Conservation (phyloP, 805 yeast species). For the Zygosaccharomyces gambellarensis region DNA sequence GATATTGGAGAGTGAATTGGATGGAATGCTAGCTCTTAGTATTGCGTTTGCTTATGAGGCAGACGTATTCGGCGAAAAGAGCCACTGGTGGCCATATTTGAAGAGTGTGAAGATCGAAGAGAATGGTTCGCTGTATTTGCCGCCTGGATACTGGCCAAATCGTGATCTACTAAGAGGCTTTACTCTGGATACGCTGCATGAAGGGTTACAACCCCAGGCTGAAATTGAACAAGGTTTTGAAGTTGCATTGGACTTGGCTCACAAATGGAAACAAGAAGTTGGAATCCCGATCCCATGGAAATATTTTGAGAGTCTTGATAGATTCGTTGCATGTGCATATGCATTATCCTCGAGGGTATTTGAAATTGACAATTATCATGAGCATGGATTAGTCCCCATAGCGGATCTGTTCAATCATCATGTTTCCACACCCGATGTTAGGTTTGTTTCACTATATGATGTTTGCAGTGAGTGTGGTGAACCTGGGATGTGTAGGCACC, state of each 20-base stretch:
- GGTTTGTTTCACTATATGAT: slow-evolving; percentile 54
- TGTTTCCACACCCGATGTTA: slow-evolving; percentile 52
- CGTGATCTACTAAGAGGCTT: slow-evolving; percentile 47
- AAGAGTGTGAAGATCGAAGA: slow-evolving; percentile 42
- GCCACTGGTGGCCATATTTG: slow-evolving; percentile 81
- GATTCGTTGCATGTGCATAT: slow-evolving; percentile 54
- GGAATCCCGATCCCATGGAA: slow-evolving; percentile 30
- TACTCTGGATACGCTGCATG: slow-evolving; percentile 54
- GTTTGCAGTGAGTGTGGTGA: slow-evolving; percentile 53
- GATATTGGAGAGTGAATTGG: slow-evolving; percentile 52
- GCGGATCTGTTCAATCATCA: slow-evolving; percentile 86
- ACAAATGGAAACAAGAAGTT: slow-evolving; percentile 31
- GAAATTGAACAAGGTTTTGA: slow-evolving; percentile 40
- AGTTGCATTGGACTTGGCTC: slow-evolving; percentile 35
- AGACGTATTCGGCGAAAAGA: slow-evolving; percentile 43
- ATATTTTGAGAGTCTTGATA: slow-evolving; percentile 17
- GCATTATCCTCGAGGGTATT: slow-evolving; percentile 76
- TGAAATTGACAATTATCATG: slow-evolving; percentile 70
- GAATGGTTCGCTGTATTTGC: slow-evolving; percentile 38
- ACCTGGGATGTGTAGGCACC: slow-evolving; percentile 40
- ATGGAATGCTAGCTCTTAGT: slow-evolving; percentile 63
- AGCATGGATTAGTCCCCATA: slow-evolving; percentile 77
- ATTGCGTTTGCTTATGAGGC: slow-evolving; percentile 70
- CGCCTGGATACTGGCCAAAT: slow-evolving; percentile 61
- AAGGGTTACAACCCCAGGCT: slow-evolving; percentile 27